phyloP scores from a whole-genome alignment of 257 asterid species.

The Solanum sejunctum region DNA sequence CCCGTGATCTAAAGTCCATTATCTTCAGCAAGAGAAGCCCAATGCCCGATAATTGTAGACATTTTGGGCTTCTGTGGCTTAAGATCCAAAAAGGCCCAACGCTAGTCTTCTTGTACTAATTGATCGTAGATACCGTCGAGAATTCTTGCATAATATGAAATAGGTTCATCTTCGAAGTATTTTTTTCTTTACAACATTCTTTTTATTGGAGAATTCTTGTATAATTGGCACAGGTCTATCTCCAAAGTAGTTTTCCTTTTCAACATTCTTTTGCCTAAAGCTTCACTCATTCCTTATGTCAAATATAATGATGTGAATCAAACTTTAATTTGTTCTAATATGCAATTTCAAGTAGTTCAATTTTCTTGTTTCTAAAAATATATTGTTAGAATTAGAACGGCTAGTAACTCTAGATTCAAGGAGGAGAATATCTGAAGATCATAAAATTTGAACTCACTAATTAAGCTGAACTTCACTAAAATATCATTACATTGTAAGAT shows the following conservation, averaged over 20 bases:
- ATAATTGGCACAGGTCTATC: too few species aligned
- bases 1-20: slow-evolving; percentile 56
- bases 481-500: neutral
- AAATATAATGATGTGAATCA: neutral
- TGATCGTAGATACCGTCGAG: neutral
- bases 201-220: neutral
- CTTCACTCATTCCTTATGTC: neutral
- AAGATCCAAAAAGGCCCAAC: slow-evolving; percentile 24
- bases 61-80: neutral
- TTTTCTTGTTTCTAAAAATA: neutral
- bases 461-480: neutral
- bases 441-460: neutral
- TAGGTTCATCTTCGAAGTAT: neutral
- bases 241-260: neutral
- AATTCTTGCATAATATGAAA: neutral
- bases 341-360: neutral
- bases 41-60: too few species aligned
- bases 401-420: neutral
- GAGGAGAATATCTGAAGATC: neutral
- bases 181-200: neutral
- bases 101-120: slow-evolving; percentile 29
- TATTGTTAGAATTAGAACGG: neutral
- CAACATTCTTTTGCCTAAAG: neutral
- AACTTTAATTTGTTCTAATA: neutral
- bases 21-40: slow-evolving; percentile 36